These are phyloP conservation scores for Ilex asprella DNA, from an alignment of 257 asterid genomes.

Conservation along the genomic window DNA sequence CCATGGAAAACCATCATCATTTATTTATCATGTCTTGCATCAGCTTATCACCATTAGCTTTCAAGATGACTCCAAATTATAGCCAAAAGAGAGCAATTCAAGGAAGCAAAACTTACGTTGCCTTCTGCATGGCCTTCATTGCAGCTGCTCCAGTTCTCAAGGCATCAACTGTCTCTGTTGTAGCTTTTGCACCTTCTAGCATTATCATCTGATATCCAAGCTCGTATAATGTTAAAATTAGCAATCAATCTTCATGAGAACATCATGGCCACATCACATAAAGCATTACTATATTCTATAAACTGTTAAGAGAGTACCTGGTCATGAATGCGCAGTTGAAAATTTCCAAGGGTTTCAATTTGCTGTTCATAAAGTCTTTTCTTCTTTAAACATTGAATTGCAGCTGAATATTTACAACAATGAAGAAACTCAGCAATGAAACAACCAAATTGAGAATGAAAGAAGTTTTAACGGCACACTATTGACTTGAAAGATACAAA, in stretches of 20 bases:
- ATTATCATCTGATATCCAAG: constrained; percentile 55
- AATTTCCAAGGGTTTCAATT: constrained; percentile 75
- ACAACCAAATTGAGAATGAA: too few species aligned
- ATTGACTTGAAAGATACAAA: too few species aligned
- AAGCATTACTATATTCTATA: not conserved
- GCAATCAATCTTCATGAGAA: constrained; percentile 2
- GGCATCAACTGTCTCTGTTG: constrained; percentile 87
- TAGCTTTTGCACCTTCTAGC: constrained; percentile 87
- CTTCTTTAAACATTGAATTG: constrained; percentile 81
- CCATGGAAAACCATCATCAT: too few species aligned
- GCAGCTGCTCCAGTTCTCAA: constrained; percentile 86
- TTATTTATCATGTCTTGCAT: not conserved
- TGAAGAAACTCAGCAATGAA: too few species aligned
- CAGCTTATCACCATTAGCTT: not conserved
- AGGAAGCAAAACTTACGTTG: constrained; percentile 41
- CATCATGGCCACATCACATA: not conserved
- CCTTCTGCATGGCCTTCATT: constrained; percentile 90
- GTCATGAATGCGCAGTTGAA: constrained; percentile 81
- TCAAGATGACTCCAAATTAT: not conserved
- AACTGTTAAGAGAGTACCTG: constrained; percentile 37
- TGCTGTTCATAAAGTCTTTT: constrained; percentile 80
- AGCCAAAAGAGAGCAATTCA: constrained; percentile 6
- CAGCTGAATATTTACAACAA: constrained; percentile 32
- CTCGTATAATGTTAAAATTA: constrained; percentile 5
- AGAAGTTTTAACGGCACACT: too few species aligned